Conservation (phyloP, 2,329 filamentous ascomycete genomes). For the Pezicula radicicola region DNA sequence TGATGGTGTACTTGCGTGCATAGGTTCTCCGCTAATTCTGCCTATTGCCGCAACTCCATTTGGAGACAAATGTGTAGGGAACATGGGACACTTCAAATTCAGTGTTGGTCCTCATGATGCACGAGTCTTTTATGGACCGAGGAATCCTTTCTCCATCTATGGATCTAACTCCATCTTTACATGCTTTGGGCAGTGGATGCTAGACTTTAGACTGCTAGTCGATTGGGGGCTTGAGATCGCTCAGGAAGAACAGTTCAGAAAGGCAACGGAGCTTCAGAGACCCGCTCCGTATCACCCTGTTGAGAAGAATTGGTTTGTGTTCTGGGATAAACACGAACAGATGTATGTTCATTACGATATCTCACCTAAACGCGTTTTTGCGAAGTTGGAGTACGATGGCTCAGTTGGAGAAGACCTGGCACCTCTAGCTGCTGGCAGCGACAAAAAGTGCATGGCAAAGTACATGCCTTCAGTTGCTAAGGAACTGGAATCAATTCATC, state of each 20-base stretch:
- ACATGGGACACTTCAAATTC: slow-evolving; percentile 37
- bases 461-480: slow-evolving; percentile 39
- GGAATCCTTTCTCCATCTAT: slow-evolving; percentile 46
- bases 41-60: slow-evolving; percentile 42
- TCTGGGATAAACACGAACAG: slow-evolving; percentile 48
- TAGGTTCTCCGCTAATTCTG: slow-evolving; percentile 36
- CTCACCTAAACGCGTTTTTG: slow-evolving; percentile 45
- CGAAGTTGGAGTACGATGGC: slow-evolving; percentile 41
- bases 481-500: slow-evolving; percentile 48
- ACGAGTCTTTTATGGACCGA: slow-evolving; percentile 52
- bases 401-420: slow-evolving; percentile 45
- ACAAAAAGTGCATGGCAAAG: slow-evolving; percentile 42
- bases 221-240: slow-evolving; percentile 36
- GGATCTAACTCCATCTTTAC: slow-evolving; percentile 52
- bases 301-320: slow-evolving; percentile 63
- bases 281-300: slow-evolving; percentile 40
- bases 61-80: slow-evolving; percentile 41
- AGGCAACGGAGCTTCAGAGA: slow-evolving; percentile 48
- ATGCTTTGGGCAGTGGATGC: slow-evolving; percentile 56
- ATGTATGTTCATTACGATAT: slow-evolving; percentile 53
- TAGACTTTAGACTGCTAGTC: slow-evolving; percentile 48
- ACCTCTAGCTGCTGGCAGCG: slow-evolving; percentile 29
- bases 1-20: slow-evolving; percentile 38
- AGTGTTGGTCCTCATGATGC: slow-evolving; percentile 56
- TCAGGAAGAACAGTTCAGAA: slow-evolving; percentile 17